Conservation (phyloP, 2,329 filamentous ascomycete genomes). For the Xylaria sp. region DNA sequence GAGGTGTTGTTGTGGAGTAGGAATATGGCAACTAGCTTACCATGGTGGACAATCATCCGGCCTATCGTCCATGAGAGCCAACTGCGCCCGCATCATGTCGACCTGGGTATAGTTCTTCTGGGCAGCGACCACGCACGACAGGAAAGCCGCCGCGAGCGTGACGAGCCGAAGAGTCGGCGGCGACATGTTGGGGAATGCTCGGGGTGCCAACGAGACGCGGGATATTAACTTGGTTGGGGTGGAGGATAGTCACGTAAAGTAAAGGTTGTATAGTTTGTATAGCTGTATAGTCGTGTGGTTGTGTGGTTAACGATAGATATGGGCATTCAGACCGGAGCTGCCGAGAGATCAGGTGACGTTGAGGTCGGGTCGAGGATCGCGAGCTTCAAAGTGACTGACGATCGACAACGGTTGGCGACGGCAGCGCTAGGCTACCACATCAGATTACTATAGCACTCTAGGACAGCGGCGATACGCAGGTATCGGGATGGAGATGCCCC, state of each 20-base stretch:
- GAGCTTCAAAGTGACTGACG: slow-evolving; percentile 12
- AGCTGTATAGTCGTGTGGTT: neutral
- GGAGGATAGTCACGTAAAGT: neutral
- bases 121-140: slow-evolving; percentile 45
- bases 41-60: slow-evolving; percentile 83
- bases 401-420: slow-evolving; percentile 9
- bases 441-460: slow-evolving; percentile 13
- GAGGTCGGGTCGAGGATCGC: neutral
- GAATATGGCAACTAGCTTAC: slow-evolving; percentile 54
- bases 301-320: neutral
- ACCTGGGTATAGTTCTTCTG: slow-evolving; percentile 68
- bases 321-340: slow-evolving; percentile 13
- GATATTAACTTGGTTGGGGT: neutral
- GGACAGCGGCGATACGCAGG: neutral
- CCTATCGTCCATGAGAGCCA: slow-evolving; percentile 77
- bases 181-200: slow-evolving; percentile 40
- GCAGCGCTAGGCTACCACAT: slow-evolving; percentile 31
- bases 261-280: no score
- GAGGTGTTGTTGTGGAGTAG: neutral
- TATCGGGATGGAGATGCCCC: neutral
- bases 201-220: neutral
- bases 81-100: slow-evolving; percentile 71
- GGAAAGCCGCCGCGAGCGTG: slow-evolving; percentile 42
- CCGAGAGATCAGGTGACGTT: slow-evolving; percentile 3
- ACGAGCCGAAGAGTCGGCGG: slow-evolving; percentile 39